Percentiles rank a stretch among this genome's conserved stretches.
phyloP scores from a whole-genome alignment of 257 asterid species.

The Asclepias syriaca region DNA sequence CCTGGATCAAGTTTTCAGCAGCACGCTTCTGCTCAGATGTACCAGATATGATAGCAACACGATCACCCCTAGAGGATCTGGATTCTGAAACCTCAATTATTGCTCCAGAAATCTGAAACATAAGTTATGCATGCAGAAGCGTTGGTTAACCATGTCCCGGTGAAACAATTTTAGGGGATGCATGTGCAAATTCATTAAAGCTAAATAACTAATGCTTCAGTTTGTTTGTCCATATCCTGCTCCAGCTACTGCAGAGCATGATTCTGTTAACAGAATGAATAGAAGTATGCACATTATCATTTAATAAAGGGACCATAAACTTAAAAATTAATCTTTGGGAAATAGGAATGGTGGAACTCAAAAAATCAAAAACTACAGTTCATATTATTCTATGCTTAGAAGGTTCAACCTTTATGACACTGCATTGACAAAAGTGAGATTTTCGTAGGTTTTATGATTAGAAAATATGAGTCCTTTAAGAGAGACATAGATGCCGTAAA shows the following conservation, averaged over 20 bases:
- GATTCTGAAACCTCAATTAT: conserved; percentile 67
- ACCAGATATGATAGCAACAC: conserved; percentile 79
- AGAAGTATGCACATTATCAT: not conserved
- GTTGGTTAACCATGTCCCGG: not conserved
- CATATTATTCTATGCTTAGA: not conserved
- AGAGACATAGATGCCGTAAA: not conserved
- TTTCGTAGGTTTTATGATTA: not conserved
- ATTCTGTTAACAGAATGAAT: not conserved
- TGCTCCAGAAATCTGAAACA: conserved; percentile 94
- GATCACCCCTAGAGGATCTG: conserved; percentile 82
- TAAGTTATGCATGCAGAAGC: conserved; percentile 25
- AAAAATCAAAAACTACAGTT: not conserved
- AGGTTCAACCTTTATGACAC: not conserved
- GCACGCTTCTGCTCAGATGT: conserved; percentile 84
- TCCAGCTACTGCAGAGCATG: not conserved
- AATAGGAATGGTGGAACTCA: not conserved
- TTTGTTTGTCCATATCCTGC: not conserved
- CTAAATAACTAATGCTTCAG: not conserved
- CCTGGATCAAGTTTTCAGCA: conserved; percentile 93
- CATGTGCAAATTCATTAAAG: not conserved
- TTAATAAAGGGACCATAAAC: not conserved
- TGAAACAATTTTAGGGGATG: not conserved
- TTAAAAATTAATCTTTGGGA: not conserved
- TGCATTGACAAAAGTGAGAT: not conserved
- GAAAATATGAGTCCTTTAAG: not conserved